phyloP scores from a whole-genome alignment of 257 asterid species.

The Galeopsis tetrahit region DNA sequence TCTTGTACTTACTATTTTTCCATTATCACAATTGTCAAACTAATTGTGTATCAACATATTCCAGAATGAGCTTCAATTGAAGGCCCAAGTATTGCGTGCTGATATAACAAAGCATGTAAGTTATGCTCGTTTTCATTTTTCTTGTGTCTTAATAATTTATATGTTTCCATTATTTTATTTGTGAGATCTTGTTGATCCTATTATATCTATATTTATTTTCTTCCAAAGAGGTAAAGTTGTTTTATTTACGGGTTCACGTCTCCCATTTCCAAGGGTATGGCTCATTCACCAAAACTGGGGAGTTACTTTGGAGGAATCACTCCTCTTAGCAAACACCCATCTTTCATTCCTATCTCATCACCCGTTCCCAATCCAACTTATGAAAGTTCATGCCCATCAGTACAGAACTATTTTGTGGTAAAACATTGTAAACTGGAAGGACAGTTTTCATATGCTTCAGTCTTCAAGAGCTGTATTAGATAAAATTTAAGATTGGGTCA shows the following conservation, averaged over 20 bases:
- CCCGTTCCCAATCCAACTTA: neutral
- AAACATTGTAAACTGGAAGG: neutral
- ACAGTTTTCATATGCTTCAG: neutral
- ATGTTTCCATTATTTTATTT: neutral
- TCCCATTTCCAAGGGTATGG: neutral
- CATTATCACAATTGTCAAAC: constrained; percentile 22
- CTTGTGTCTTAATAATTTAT: neutral
- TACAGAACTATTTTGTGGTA: neutral
- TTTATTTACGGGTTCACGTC: neutral
- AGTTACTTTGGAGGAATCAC: neutral
- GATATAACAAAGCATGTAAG: constrained; percentile 83
- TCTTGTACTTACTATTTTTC: constrained; percentile 19
- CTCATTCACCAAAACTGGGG: neutral
- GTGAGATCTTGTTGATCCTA: constrained; percentile 19
- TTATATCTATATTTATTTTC: neutral
- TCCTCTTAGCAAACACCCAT: neutral
- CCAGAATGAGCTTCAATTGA: constrained; percentile 76
- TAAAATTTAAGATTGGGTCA: neutral
- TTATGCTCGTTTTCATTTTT: constrained; percentile 1
- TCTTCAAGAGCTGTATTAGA: neutral
- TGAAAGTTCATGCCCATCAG: neutral
- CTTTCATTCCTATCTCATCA: neutral
- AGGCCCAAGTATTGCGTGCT: constrained; percentile 71
- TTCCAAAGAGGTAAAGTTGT: neutral
- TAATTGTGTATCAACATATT: constrained; percentile 27